phyloP scores from a whole-genome alignment of 768 basidiomycete species.

The Mycena venus region DNA sequence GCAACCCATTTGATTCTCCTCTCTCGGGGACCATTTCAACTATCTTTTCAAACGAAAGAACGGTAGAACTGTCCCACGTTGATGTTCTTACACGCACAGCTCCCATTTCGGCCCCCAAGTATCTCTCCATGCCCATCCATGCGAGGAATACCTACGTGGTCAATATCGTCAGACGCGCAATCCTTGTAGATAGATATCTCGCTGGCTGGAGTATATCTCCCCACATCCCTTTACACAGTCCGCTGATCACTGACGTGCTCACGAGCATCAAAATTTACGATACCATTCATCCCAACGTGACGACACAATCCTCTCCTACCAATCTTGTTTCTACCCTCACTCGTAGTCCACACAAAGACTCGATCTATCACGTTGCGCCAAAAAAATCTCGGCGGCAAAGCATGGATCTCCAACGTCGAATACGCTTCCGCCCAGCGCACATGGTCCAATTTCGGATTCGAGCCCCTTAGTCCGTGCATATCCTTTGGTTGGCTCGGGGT shows the following conservation, averaged over 20 bases:
- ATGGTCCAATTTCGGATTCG: conserved; percentile 12
- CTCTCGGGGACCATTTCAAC: not conserved
- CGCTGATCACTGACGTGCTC: conserved; percentile 7
- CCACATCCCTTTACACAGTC: not conserved
- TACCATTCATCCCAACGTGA: not conserved
- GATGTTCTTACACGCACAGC: not conserved
- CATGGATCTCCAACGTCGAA: conserved; percentile 9
- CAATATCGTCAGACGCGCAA: not conserved
- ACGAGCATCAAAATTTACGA: conserved; percentile 9
- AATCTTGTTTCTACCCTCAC: not conserved
- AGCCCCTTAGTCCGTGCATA: conserved; percentile 9
- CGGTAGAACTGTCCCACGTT: not conserved
- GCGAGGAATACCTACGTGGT: not conserved
- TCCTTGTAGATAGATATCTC: not conserved
- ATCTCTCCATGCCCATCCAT: not conserved
- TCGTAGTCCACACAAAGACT: not conserved
- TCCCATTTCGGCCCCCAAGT: not conserved
- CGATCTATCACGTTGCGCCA: not conserved
- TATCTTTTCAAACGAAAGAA: not conserved
- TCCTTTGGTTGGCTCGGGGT: conserved; percentile 14
- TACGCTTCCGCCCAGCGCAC: not conserved
- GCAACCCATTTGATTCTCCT: not conserved
- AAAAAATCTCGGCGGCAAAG: conserved; percentile 19
- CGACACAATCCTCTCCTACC: not conserved
- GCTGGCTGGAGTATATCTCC: not conserved